Evolutionary conservation across 192 early-diverging fungal species (phyloP), one percentile per base, ranked within the genome.

Genomic region (Coemansia sp.): DNA sequence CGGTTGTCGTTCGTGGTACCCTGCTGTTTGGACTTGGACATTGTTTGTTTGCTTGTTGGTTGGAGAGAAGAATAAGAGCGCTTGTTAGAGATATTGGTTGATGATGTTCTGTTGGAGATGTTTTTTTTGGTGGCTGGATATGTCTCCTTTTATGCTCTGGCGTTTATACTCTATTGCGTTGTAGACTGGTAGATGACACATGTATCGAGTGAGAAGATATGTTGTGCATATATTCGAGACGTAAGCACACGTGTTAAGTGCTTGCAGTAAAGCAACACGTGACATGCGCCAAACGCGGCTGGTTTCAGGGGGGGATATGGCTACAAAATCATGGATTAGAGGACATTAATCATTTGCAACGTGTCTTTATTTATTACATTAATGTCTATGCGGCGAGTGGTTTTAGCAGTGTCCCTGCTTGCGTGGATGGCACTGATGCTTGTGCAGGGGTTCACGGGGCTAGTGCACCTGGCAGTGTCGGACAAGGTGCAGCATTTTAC

Each of bases 401-500:
- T 37, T 44, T 32, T 63, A 14, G 67, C 47, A 0, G 58, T 23
- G 9, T 50, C 64, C 33, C 73, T 80, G 50, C 19, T 33, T 1
- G 16, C 16, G n/a, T 82, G 80, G 80, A 37, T 72, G 60, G 42
- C 53, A 16, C 46, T 82, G 16, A 50, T 82, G 26, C 64, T 62
- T 0, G 26, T 77, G 11, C 72, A 77, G n/a, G 80, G 80, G 9
- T 77, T 82, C 57, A 82, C 80, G 3, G 71, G 58, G 32, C 57
- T 74, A 0, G 46, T 82, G 23, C 10, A 32, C 4, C 35, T 74
- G 43, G 68, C 75, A 21, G 62, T 74, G 2, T 65, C 72, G 1
- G 72, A 82, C 72, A 82, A 76, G 59, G 71, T 72, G 26, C 68
- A 60, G 61, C 80, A 82, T 44, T 82, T 82, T 64, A 60, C 74